phyloP scores from a whole-genome alignment of 805 yeast species.

The Lachancea lanzarotensis region DNA sequence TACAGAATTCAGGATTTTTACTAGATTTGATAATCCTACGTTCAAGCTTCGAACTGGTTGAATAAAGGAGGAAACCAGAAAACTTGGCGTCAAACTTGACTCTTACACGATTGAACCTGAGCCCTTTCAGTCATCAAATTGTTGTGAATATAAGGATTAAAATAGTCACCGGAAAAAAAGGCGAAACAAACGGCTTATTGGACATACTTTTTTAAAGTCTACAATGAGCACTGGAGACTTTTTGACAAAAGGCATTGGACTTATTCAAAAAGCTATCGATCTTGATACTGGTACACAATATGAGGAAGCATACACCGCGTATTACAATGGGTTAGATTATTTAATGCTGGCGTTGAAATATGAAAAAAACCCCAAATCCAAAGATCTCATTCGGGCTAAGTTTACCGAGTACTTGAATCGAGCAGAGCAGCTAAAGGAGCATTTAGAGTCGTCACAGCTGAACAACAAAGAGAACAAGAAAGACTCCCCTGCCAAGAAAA shows the following conservation, averaged over 20 bases:
- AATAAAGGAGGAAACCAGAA: slow-evolving; percentile 1
- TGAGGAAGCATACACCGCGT: slow-evolving; percentile 89
- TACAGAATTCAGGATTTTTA: neutral
- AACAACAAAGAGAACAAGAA: slow-evolving; percentile 49
- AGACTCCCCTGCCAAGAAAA: slow-evolving; percentile 43
- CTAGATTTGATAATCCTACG: no score
- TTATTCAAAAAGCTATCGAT: slow-evolving; percentile 91
- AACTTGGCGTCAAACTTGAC: neutral
- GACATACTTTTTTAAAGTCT: neutral
- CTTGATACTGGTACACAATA: slow-evolving; percentile 85
- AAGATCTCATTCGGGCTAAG: slow-evolving; percentile 80
- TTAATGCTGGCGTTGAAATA: slow-evolving; percentile 92
- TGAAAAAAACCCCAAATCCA: slow-evolving; percentile 85
- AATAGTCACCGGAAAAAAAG: neutral
- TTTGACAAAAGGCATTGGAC: slow-evolving; percentile 87
- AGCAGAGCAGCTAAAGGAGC: slow-evolving; percentile 90
- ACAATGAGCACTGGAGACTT: slow-evolving; percentile 58
- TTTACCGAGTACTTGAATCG: slow-evolving; percentile 86
- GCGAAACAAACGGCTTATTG: neutral
- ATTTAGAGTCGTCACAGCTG: slow-evolving; percentile 56
- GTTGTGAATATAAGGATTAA: neutral
- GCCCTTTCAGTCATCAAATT: no score
- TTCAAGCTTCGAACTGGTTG: neutral
- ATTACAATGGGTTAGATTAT: slow-evolving; percentile 90
- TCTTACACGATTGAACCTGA: neutral